Conservation (phyloP, 2,329 filamentous ascomycete species). For the Calcarisporium arbuscula region DNA sequence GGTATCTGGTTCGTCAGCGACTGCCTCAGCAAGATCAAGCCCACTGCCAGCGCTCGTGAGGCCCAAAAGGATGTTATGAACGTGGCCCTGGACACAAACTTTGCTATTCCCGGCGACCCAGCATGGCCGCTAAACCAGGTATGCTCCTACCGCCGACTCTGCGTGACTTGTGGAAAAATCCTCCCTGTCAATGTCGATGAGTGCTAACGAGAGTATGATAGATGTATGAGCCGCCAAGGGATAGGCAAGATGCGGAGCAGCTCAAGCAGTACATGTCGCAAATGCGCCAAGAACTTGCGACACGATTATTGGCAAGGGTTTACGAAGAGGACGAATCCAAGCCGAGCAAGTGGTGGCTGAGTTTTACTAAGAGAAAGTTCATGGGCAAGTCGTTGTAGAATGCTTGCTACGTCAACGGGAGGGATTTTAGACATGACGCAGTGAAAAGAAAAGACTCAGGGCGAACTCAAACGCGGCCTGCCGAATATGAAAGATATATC, state of each 20-base stretch:
- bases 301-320: slow-evolving; percentile 74
- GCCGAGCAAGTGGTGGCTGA: slow-evolving; percentile 89
- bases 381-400: slow-evolving; percentile 85
- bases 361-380: slow-evolving; percentile 98
- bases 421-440: neutral
- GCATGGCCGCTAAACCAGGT: slow-evolving; percentile 89
- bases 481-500: no score
- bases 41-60: slow-evolving; percentile 55
- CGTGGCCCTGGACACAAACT: slow-evolving; percentile 84
- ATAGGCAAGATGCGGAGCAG: slow-evolving; percentile 83
- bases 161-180: no score
- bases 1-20: slow-evolving; percentile 93
- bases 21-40: slow-evolving; percentile 81
- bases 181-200: no score
- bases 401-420: neutral
- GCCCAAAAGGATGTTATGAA: slow-evolving; percentile 76
- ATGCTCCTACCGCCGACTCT: no score
- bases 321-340: slow-evolving; percentile 74
- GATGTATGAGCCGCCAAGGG: slow-evolving; percentile 84
- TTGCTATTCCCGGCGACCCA: slow-evolving; percentile 89
- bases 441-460: neutral
- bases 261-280: slow-evolving; percentile 86
- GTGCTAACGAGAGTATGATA: slow-evolving; percentile 18
- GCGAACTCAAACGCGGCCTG: no score
- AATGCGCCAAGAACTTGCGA: slow-evolving; percentile 85